Evolutionary conservation across 352 stramenopile genomes (phyloP), one percentile per base, ranked within the genome.

Genomic region (Pythium folliculosum): DNA sequence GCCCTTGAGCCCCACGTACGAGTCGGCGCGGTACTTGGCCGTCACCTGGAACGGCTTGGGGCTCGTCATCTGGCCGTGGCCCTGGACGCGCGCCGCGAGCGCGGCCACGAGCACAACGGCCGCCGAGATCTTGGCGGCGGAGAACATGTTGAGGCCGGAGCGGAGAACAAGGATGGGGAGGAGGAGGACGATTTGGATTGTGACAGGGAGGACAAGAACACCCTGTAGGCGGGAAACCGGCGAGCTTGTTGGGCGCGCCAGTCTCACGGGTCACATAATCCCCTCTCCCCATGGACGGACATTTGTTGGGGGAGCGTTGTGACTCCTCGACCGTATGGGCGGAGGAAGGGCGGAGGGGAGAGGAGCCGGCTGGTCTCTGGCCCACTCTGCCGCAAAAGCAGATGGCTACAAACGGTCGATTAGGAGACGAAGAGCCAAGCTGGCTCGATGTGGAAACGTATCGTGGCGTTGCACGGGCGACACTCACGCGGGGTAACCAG

Each of bases 1-100:
- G n/a, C 78, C 71, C 35, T 77, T 80, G 30, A 89, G 65, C 0
- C 73, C 72, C 49, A 47, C 73, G 58, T 82, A 70, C 40, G 70
- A 81, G 56, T 86, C 75, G 3, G 37, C 52, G 23, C 58, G 67
- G 67, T 84, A 89, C 40, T 69, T 78, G 35, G 56, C 30, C 38
- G 72, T 79, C 48, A 84, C 43, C 5, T 44, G 22, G 8, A 67
- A 71, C 5, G 50, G 56, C 60, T 48, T 63, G 5, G 72, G 72
- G 10, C 53, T 49, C 30, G 37, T 64, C 60, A 78, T 69, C 48
- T 72, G 45, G 0, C 72, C 72, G 43, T 78, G 72, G 37, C 48
- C 63, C 5, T 70, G 35, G n/a, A 75, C 55, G 13, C 37, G 55
- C 13, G 49, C 25, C 14, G 50, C 43, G 65, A 66, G 57, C 38